Base-by-base conservation (phyloP, 139 green algal genomes). In the Diplosphaera chodatii region DNA sequence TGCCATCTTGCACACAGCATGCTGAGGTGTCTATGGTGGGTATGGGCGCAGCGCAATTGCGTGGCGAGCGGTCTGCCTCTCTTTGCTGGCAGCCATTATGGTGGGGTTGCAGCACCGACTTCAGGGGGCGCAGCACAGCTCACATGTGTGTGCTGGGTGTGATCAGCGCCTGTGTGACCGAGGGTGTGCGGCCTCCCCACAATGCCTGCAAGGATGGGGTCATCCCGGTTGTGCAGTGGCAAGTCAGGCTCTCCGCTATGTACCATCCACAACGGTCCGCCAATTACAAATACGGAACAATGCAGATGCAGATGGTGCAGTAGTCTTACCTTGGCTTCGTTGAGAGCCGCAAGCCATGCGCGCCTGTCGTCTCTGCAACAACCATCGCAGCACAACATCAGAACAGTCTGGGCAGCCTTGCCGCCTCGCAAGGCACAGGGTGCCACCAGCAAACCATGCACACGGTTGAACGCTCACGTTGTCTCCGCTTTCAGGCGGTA, bases 401-500 rank as follows among this genome's bases (percentile, higher is more conserved):
- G n/a, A 34, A 23, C 8, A 55, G 40, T 18, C 29, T 41, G 25
- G 33, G 40, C 30, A 66, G 27, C 27, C n/a, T n/a, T n/a, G n/a
- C n/a, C n/a, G n/a, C n/a, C n/a, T n/a, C n/a, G n/a, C n/a, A n/a
- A n/a, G n/a, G n/a, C n/a, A n/a, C n/a, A n/a, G n/a, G n/a, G n/a
- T n/a, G n/a, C n/a, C n/a, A n/a, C n/a, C n/a, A n/a, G n/a, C n/a
- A n/a, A n/a, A n/a, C n/a, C n/a, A n/a, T n/a, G n/a, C n/a, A n/a
- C n/a, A 55, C 5, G 8, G 55, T 62, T 59, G 25, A 68, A 63
- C 27, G 29, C 80, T 66, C 65, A 89, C 87, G 78, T 82, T 34
- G 74, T 83, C 71, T 94, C 90, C 23, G 89, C 84, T 3, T 82
- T 76, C 62, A 93, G 69, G 22, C 74, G 48, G 10, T 94, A 55